These are phyloP conservation scores for Keithomyces neogunnii DNA, from an alignment of 2,329 filamentous ascomycete genomes.

Conservation along the genomic window DNA sequence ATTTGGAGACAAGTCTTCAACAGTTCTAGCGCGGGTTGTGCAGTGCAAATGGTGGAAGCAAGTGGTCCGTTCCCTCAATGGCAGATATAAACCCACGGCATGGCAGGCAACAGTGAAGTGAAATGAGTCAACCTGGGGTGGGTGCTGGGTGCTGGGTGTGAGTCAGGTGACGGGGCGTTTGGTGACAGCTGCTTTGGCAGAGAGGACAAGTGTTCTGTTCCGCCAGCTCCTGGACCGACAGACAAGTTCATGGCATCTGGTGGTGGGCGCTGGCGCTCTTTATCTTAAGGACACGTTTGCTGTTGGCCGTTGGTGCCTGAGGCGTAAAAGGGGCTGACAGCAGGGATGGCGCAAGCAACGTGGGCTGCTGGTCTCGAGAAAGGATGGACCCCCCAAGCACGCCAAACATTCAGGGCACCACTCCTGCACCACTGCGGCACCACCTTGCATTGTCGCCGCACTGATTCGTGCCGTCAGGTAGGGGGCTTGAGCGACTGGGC, in stretches of 20 bases:
- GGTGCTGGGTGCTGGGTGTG: conserved; percentile 8
- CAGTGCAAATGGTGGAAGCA: conserved; percentile 4
- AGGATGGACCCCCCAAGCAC: too few species aligned
- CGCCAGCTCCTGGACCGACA: background rate
- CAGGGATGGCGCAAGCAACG: background rate
- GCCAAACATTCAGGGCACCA: background rate
- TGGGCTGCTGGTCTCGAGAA: background rate
- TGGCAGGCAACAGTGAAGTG: conserved; percentile 14
- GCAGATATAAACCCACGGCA: conserved; percentile 11
- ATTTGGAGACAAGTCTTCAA: background rate
- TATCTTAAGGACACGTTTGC: conserved; percentile 22
- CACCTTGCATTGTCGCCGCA: background rate
- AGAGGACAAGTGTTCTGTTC: conserved; percentile 7
- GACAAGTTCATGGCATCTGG: background rate
- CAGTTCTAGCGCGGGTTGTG: background rate
- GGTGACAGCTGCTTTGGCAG: conserved; percentile 8
- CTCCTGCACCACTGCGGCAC: background rate
- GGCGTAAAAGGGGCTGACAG: conserved; percentile 15
- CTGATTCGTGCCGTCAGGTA: too few species aligned
- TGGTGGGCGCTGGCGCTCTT: conserved; percentile 2
- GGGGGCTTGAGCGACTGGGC: too few species aligned
- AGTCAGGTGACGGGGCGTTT: conserved; percentile 12
- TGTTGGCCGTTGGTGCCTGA: conserved; percentile 19
- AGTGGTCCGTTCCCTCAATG: conserved; percentile 10
- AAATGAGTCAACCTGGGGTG: conserved; percentile 13